Evolutionary conservation across 345 rosid genomes (phyloP), one percentile per base, ranked within the genome.

Genomic region (Arabidopsis suecica): DNA sequence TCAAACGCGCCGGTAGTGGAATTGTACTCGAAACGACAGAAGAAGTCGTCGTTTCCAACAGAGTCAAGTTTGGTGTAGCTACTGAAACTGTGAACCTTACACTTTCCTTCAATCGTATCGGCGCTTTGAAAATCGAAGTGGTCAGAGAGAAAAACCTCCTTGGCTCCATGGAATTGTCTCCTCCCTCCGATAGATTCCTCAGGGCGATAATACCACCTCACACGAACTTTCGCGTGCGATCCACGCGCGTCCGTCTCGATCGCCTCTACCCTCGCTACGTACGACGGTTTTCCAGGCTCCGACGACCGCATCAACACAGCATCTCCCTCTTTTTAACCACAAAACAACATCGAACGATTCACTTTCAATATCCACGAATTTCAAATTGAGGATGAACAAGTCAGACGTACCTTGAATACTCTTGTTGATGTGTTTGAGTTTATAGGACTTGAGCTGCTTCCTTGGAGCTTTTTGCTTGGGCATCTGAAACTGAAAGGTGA

Each of bases 111-210:
- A 38, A 95, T 90, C 3, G 99, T 92, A 63, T 92, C 99, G 1
- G 96, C 91, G 78, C 98, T 92, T 79, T 92, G 97, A 10, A 83
- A 73, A 59, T 92, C 99, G 36, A 71, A 83, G 77, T 95, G 99
- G 73, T 95, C 98, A 4, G 99, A 95, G 60, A 90, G 88, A 53
- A 95, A 95, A 1, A 95, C 87, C 82, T 95, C 99, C 76, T 92
- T 92, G 10, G 99, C 90, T 59, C 99, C 99, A 60, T 95, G 99
- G 69, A 95, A 95, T 77, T 86, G 96, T 49, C 98, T 77, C 73
- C 99, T 84, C 33, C 99, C 99, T 36, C 97, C 97, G 74, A 90
- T 89, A 53, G 99, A 89, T 68, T 95, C 99, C 88, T 95, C 99
- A 53, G 99, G 99, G 8, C 99, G 88, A 73, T 95, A 95, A 40